Evolutionary conservation across 139 green algal species (phyloP), one percentile per base, ranked within the genome.

Genomic region (Haematococcus sp.): DNA sequence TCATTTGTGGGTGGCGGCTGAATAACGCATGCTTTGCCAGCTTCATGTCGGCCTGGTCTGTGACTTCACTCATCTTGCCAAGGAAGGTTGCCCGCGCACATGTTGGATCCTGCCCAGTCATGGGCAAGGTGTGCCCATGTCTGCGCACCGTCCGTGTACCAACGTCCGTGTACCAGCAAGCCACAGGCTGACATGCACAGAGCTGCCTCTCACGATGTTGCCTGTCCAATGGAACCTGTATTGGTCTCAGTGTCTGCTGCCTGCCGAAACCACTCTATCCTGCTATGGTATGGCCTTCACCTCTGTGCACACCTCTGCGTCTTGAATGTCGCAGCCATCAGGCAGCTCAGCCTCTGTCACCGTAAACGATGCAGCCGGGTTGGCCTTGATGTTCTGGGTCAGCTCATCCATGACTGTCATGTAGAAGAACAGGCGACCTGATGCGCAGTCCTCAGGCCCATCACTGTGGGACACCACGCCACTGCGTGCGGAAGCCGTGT

Each of bases 381-480:
- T 22, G 17, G 16, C 52, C 2, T 46, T 20, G 22, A 63, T 0
- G 72, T 80, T 63, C 71, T 81, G 31, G 35, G 71, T 74, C 1
- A 78, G 70, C 66, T 82, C 71, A 19, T 74, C 71, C 71, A 78
- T 78, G 5, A 56, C 25, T 0, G 85, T 84, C 0, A 90, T 64
- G 59, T 86, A 88, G 71, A 90, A 88, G 20, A 85, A 75, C 2
- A 90, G 67, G 1, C 85, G 73, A 16, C 85, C 83, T 15, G 75
- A 85, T 2, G 83, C 55, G 1, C 73, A 31, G 44, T 64, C 58
- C 5, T 25, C 19, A 0, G 80, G 31, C 0, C 85, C 83, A 64
- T 90, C 83, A 17, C 72, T 80, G 46, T 85, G 79, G 2, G 83
- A 87, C 5, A 85, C 70, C 4, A 78, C 52, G n/a, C 84, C 75